Percentiles rank a stretch among this genome's conserved stretches.
These are phyloP conservation scores for Linum tenue DNA, from an alignment of 345 rosid species.

Conservation along the genomic window DNA sequence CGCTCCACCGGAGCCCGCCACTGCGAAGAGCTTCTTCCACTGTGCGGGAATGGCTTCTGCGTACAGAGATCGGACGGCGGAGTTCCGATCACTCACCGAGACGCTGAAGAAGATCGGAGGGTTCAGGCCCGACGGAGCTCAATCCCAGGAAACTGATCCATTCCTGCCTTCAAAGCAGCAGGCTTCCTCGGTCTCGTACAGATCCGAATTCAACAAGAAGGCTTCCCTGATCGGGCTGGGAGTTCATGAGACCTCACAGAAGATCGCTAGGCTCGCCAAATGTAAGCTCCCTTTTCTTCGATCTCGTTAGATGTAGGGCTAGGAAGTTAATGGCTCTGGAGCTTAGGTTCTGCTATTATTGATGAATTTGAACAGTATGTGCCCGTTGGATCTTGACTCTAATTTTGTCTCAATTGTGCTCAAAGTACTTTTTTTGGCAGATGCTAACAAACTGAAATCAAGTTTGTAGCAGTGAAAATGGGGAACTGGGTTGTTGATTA, in stretches of 20 bases:
- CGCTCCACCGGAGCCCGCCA: neutral
- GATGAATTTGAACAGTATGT: neutral
- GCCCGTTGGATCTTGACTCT: constrained; percentile 5
- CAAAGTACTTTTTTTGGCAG: neutral
- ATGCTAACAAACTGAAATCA: no score
- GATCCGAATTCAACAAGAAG: constrained; percentile 79
- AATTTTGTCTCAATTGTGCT: neutral
- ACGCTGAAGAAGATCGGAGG: constrained; percentile 67
- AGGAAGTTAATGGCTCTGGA: no score
- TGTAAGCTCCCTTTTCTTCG: constrained; percentile 23
- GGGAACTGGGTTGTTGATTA: neutral
- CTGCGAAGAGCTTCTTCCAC: neutral
- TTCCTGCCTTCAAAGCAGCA: constrained; percentile 22
- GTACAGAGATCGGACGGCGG: constrained; percentile 70
- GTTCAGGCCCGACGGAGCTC: constrained; percentile 20
- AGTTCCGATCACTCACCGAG: constrained; percentile 64
- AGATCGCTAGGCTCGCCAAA: constrained; percentile 61
- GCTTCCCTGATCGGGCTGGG: constrained; percentile 58
- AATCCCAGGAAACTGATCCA: constrained; percentile 13
- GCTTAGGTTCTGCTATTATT: neutral
- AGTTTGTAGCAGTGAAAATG: no score
- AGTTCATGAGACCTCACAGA: constrained; percentile 62
- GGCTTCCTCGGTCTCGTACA: constrained; percentile 27
- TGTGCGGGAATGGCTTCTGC: constrained; percentile 38
- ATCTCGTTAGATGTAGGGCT: no score